These are phyloP conservation scores for Exophiala dermatitidis DNA, from an alignment of 2,329 filamentous ascomycete species.

Conservation along the genomic window DNA sequence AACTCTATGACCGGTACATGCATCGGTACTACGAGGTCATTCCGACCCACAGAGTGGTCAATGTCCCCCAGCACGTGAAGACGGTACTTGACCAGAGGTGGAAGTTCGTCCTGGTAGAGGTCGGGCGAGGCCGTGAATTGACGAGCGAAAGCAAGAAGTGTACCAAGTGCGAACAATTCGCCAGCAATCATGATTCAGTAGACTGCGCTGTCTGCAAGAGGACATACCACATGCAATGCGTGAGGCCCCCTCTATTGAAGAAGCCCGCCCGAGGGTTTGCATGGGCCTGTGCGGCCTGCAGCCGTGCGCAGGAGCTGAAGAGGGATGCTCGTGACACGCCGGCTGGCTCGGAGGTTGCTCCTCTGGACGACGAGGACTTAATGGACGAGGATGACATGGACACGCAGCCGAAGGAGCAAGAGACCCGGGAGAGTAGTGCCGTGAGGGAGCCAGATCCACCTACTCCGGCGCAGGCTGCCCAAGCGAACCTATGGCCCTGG, in stretches of 20 bases:
- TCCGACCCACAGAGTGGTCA: constrained; percentile 84
- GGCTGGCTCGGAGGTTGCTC: constrained; percentile 50
- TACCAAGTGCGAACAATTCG: constrained; percentile 86
- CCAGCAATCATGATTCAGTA: constrained; percentile 87
- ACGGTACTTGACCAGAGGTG: constrained; percentile 92
- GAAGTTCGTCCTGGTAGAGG: constrained; percentile 93
- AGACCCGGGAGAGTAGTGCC: constrained; percentile 29
- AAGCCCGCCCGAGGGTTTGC: constrained; percentile 96
- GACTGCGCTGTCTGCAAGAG: constrained; percentile 92
- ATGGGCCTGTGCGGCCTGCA: constrained; percentile 95
- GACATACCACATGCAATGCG: constrained; percentile 98
- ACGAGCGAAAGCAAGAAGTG: constrained; percentile 94
- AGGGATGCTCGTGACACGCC: constrained; percentile 85
- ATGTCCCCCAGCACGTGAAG: constrained; percentile 91
- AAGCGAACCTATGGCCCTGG: constrained; percentile 93
- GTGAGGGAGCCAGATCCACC: constrained; percentile 49
- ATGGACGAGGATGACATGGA: constrained; percentile 63
- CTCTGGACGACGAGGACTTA: constrained; percentile 58
- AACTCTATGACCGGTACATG: constrained; percentile 96
- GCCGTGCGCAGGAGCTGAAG: constrained; percentile 87
- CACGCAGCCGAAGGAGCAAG: constrained; percentile 47
- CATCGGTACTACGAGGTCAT: constrained; percentile 97
- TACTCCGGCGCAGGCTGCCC: constrained; percentile 81
- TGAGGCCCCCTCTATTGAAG: constrained; percentile 82
- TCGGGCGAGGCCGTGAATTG: constrained; percentile 86